Evolutionary conservation across 345 rosid species (phyloP).

Genomic region (Citrus maxima): DNA sequence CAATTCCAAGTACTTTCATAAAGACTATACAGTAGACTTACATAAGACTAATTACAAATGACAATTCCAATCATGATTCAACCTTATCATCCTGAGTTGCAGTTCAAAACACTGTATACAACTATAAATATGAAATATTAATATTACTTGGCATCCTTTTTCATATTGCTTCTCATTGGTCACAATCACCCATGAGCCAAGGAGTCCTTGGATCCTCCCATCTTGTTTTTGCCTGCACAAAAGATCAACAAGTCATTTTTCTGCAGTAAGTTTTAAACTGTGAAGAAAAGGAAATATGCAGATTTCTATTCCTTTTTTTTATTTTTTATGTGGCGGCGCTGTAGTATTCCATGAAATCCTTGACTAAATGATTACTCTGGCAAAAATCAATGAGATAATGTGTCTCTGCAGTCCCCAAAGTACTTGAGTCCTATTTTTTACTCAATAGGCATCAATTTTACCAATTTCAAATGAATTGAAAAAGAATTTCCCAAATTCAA

Average conservation of each 20-base stretch:
- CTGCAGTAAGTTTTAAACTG: neutral
- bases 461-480: neutral
- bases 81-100: neutral
- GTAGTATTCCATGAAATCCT: neutral
- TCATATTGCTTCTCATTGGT: neutral
- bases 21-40: neutral
- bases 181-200: neutral
- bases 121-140: neutral
- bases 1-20: neutral
- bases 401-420: neutral
- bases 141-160: neutral
- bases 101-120: slow-evolving; percentile 1
- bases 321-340: too few species aligned
- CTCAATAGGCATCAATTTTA: neutral
- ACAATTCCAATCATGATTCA: neutral
- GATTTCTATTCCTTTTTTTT: neutral
- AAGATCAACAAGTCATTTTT: neutral
- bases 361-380: neutral
- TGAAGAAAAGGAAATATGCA: neutral
- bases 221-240: neutral
- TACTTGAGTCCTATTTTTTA: neutral
- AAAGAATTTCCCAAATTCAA: neutral
- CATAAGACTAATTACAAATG: neutral
- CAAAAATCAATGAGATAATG: neutral
- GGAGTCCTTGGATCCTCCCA: neutral